Base-by-base conservation (phyloP, 345 rosid genomes). In the Ricinus communis region DNA sequence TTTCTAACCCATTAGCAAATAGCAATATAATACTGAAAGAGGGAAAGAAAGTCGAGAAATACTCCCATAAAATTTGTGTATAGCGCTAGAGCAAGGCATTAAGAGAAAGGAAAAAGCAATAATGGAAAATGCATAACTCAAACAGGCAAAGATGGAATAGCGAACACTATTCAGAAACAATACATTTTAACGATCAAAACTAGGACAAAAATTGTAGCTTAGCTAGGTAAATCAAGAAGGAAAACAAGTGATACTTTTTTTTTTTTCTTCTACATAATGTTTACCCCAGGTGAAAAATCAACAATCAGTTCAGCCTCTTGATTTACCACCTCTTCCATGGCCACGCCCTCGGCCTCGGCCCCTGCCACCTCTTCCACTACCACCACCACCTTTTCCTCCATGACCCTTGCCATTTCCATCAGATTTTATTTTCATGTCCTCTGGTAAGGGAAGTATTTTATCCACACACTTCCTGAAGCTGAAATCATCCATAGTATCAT, bases 401-500 rank as follows among this genome's bases (percentile, higher is more conserved):
- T 83, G 71, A 19, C 88, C 87, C 53, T 72, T 84, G 1, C 85
- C 74, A 68, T 84, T 82, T 49, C 51, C 84, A 40, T 79, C 81
- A 8, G 74, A 69, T 54, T 85, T 87, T 62, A 53, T 40, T 81
- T 87, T 86, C 96, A 96, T 85, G 74, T 91, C 85, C 68, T 91
- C 98, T 19, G 98, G 99, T 73, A 95, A 71, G 1, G 98, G 91
- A 66, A 93, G 87, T 61, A 93, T 88, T 16, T 88, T 83, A 76
- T 95, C 93, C 66, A 95, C 96, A 71, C 98, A 95, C 85, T 95
- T 92, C 86, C 94, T 88, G 81, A 89, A 95, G 89, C 97, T 90
- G 85, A 95, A 95, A 85, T 95, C 99, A 25, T 93, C 97, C 22
- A 81, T 75, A 2, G 87, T 57, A 15, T 77, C 90, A 30, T 95